Percentiles rank a stretch among this genome's conserved stretches.
Evolutionary conservation across 2,329 filamentous ascomycete genomes (phyloP).

Genomic region (Cordyceps militaris): DNA sequence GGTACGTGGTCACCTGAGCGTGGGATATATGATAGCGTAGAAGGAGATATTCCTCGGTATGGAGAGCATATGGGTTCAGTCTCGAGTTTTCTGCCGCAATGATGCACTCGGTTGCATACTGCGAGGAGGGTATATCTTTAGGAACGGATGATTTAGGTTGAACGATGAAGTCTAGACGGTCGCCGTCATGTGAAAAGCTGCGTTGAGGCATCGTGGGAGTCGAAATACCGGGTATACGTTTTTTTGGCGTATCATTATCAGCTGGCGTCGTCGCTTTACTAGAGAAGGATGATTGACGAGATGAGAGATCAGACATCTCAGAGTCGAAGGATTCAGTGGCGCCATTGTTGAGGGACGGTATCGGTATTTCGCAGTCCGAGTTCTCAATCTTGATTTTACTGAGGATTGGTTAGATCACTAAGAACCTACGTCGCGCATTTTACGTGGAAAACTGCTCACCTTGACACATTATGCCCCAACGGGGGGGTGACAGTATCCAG

Average conservation of each 20-base stretch:
- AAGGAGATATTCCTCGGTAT: constrained; percentile 75
- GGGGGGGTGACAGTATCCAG: not conserved
- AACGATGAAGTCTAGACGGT: constrained; percentile 46
- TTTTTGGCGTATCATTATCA: constrained; percentile 30
- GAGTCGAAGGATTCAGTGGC: constrained; percentile 41
- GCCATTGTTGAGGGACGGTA: constrained; percentile 14
- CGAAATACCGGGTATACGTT: constrained; percentile 18
- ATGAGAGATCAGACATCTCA: constrained; percentile 50
- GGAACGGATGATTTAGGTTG: constrained; percentile 81
- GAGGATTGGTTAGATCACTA: not conserved
- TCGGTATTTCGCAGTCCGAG: not conserved
- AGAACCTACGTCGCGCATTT: not conserved
- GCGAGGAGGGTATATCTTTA: constrained; percentile 58
- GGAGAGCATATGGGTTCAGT: constrained; percentile 81
- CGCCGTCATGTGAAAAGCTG: constrained; percentile 25
- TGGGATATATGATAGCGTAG: constrained; percentile 77
- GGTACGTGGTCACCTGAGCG: constrained; percentile 85
- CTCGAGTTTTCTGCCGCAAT: constrained; percentile 82
- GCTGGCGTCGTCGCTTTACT: constrained; percentile 59
- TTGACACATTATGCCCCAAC: not conserved
- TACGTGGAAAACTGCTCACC: not conserved
- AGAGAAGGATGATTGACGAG: constrained; percentile 45
- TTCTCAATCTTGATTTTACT: constrained; percentile 8
- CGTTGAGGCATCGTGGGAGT: not conserved
- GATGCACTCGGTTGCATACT: constrained; percentile 89